phyloP scores from a whole-genome alignment of 1,284 basidiomycete genomes.

The Ceratobasidium sp. region DNA sequence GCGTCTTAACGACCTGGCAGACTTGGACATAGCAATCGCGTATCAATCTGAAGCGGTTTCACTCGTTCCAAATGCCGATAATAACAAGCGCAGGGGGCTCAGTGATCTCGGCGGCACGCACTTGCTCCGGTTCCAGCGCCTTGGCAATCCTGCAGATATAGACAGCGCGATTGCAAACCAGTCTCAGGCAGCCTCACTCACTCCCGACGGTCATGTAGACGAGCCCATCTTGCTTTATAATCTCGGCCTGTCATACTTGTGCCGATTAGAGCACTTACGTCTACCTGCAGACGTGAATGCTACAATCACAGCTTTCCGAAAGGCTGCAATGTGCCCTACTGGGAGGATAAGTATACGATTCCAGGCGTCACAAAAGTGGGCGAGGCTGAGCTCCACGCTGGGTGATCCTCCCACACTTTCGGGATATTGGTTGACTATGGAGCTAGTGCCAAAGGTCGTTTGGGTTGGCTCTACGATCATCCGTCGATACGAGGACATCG shows the following conservation, averaged over 20 bases:
- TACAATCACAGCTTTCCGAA: not conserved
- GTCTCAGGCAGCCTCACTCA: not conserved
- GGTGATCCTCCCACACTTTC: not conserved
- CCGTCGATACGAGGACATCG: not conserved
- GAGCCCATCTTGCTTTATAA: not conserved
- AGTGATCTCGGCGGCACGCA: not conserved
- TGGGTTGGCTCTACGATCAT: not conserved
- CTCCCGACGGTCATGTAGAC: too few relatives aligned
- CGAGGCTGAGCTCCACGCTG: not conserved
- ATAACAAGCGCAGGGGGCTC: not conserved
- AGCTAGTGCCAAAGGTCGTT: constrained; percentile 2
- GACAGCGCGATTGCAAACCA: constrained; percentile 17
- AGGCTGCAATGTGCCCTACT: not conserved
- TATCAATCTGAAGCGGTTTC: not conserved
- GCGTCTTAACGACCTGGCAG: not conserved
- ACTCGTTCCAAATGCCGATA: not conserved
- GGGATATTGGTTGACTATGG: not conserved
- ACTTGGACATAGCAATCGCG: not conserved
- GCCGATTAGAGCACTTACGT: not conserved
- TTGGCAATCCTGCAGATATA: not conserved
- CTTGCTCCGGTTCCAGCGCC: not conserved
- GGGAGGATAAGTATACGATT: not conserved
- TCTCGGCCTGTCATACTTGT: not conserved
- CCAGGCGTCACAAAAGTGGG: not conserved
- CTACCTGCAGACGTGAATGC: not conserved